Conservation (phyloP, 2,329 filamentous ascomycete genomes). For the Aspergillus bombycis region DNA sequence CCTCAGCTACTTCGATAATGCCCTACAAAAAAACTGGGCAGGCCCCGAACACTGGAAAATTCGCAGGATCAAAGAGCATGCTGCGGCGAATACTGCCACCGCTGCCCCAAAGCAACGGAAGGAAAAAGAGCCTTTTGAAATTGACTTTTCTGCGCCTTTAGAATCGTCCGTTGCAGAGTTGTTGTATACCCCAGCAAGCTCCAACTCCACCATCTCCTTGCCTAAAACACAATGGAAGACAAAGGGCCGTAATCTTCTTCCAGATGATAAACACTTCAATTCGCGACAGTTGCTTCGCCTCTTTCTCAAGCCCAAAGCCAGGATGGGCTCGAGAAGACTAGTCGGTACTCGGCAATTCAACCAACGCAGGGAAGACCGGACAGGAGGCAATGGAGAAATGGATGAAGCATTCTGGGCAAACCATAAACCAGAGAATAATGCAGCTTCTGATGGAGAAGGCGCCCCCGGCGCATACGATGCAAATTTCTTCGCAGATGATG, state of each 20-base stretch:
- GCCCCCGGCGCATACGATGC: conserved; percentile 85
- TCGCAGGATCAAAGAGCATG: conserved; percentile 81
- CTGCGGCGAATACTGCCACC: conserved; percentile 51
- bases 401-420: conserved; percentile 96
- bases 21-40: conserved; percentile 94
- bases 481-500: conserved; percentile 88
- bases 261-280: conserved; percentile 98
- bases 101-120: conserved; percentile 68
- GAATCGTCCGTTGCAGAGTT: conserved; percentile 70
- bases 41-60: conserved; percentile 99
- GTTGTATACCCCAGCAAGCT: conserved; percentile 79
- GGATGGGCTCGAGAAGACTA: conserved; percentile 69
- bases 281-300: conserved; percentile 85
- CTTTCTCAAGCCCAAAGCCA: conserved; percentile 93
- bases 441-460: conserved; percentile 56
- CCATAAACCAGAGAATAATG: conserved; percentile 57
- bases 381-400: conserved; percentile 73
- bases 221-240: conserved; percentile 96
- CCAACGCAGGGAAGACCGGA: conserved; percentile 50
- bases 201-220: conserved; percentile 78
- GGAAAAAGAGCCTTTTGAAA: conserved; percentile 95
- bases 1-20: conserved; percentile 96
- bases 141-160: conserved; percentile 82
- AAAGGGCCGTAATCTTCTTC: conserved; percentile 87
- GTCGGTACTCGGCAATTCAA: conserved; percentile 49